phyloP scores from a whole-genome alignment of 163 green algal genomes.

The Volvox carteri region DNA sequence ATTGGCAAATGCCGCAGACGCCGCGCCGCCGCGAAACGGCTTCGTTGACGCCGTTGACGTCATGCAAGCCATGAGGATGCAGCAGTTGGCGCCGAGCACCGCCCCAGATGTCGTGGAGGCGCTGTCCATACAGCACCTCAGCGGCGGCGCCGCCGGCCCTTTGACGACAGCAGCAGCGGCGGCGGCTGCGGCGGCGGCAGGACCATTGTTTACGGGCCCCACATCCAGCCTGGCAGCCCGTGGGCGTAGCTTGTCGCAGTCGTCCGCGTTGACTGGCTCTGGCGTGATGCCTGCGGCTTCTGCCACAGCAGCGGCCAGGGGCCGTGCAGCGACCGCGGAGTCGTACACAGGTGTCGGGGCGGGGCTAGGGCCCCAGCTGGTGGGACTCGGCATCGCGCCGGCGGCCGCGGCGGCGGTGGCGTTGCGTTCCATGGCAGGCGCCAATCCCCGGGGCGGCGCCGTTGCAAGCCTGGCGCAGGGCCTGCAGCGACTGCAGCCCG shows the following conservation, averaged over 20 bases:
- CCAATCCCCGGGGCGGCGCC: neutral
- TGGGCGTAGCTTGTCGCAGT: conserved; percentile 31
- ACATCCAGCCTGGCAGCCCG: neutral
- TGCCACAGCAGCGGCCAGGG: neutral
- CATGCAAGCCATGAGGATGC: neutral
- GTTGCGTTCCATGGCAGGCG: neutral
- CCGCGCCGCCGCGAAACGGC: neutral
- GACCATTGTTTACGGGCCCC: too few species aligned
- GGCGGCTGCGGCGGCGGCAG: too few species aligned
- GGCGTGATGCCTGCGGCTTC: neutral
- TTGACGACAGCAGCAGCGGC: too few species aligned
- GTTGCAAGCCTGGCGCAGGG: neutral
- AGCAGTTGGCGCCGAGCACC: neutral
- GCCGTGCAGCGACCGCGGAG: neutral
- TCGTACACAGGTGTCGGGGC: neutral
- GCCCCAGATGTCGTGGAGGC: neutral
- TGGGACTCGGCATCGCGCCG: neutral
- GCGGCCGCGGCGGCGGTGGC: neutral
- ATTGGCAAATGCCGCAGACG: neutral
- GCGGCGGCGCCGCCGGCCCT: too few species aligned
- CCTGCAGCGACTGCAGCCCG: neutral
- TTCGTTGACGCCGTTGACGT: neutral
- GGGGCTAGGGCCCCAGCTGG: neutral
- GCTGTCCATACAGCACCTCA: neutral
- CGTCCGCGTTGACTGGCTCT: neutral